Evolutionary conservation across 2,329 filamentous ascomycete species (phyloP).

Genomic region (Lecanoromycetidae sp.): DNA sequence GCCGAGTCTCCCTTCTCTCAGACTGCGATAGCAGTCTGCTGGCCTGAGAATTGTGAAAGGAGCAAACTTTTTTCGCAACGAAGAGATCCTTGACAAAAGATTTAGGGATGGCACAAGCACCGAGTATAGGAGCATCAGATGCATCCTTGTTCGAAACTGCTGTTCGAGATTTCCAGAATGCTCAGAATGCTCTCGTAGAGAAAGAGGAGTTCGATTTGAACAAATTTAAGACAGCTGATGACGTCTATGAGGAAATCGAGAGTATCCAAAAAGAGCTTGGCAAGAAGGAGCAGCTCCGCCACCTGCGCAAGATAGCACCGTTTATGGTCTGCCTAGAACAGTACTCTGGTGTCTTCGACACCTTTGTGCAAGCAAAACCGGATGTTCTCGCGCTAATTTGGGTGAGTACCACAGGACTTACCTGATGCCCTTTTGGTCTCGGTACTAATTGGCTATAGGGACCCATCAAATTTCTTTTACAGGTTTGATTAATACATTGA

Average conservation of each 20-base stretch:
- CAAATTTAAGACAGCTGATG: not conserved
- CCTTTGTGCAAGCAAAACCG: slow-evolving; percentile 5
- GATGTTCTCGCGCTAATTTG: slow-evolving; percentile 8
- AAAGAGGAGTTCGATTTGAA: not conserved
- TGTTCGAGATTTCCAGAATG: slow-evolving; percentile 1
- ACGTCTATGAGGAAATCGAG: slow-evolving; percentile 1
- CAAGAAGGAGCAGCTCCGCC: not conserved
- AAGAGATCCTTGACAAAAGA: not conserved
- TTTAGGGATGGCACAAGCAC: not conserved
- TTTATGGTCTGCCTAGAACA: slow-evolving; percentile 2
- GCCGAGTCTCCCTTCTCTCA: no score
- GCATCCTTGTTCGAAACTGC: not conserved
- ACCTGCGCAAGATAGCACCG: slow-evolving; percentile 1
- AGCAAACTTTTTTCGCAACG: no score
- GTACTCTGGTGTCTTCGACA: slow-evolving; percentile 3
- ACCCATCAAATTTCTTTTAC: slow-evolving; percentile 1
- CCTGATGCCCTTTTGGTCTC: not conserved
- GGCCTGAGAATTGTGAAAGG: no score
- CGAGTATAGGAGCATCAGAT: not conserved
- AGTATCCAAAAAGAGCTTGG: slow-evolving; percentile 3
- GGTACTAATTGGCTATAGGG: not conserved
- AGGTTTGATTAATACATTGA: not conserved
- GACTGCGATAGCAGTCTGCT: no score
- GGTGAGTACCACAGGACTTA: not conserved
- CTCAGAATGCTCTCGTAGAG: not conserved